Conservation (phyloP, 164 flowering plant species). For the Tetrastigma voinierianum region DNA sequence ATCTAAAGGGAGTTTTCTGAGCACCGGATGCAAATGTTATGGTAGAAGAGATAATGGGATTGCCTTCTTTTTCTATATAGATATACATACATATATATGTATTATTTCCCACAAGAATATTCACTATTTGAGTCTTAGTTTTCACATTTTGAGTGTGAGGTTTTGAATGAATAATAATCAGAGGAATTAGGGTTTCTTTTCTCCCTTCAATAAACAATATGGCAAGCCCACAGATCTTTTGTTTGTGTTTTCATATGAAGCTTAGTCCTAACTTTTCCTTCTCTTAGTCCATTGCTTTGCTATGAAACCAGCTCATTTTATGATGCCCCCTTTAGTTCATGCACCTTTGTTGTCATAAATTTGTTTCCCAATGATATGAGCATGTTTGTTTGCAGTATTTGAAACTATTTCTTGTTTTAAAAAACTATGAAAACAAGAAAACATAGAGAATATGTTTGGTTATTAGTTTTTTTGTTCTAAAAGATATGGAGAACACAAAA, state of each 20-base stretch:
- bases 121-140: slow-evolving; percentile 11
- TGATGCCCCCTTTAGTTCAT: too few relatives aligned
- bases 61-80: neutral
- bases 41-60: slow-evolving; percentile 6
- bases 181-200: slow-evolving; percentile 11
- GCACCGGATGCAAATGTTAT: slow-evolving; percentile 14
- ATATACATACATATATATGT: slow-evolving; percentile 6
- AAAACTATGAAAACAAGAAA: too few relatives aligned
- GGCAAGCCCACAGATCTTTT: neutral
- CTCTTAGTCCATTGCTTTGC: neutral
- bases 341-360: too few relatives aligned
- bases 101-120: slow-evolving; percentile 3
- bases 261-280: slow-evolving; percentile 1
- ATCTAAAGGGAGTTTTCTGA: slow-evolving; percentile 9
- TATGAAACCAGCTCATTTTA: too few relatives aligned
- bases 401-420: too few relatives aligned
- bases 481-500: too few relatives aligned
- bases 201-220: slow-evolving; percentile 17
- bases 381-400: too few relatives aligned
- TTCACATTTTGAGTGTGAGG: slow-evolving; percentile 21
- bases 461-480: too few relatives aligned
- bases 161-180: slow-evolving; percentile 14
- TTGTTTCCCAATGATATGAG: too few relatives aligned
- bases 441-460: too few relatives aligned
- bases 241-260: slow-evolving; percentile 4